Evolutionary conservation across 441 rosid species (phyloP).

Genomic region (Rhodomyrtus psidioides): DNA sequence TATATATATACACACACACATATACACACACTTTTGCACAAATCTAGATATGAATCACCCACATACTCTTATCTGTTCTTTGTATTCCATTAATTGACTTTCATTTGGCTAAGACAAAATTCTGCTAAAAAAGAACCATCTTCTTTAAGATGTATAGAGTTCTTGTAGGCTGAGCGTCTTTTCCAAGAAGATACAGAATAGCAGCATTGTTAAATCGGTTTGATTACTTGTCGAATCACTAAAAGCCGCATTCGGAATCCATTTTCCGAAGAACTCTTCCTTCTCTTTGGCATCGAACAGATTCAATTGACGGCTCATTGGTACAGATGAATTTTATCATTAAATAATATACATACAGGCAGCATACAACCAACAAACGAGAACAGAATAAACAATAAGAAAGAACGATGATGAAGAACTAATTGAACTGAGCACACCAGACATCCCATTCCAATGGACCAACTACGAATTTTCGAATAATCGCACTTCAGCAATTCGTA

Average conservation of each 20-base stretch:
- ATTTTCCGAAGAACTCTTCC: neutral
- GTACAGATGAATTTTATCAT: neutral
- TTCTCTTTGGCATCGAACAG: neutral
- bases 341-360: neutral
- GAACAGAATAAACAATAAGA: neutral
- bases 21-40: too few species aligned
- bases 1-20: too few species aligned
- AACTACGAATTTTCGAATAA: too few species aligned
- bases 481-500: neutral
- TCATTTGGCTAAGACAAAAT: too few species aligned
- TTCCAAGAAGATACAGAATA: neutral
- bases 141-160: neutral
- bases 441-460: neutral
- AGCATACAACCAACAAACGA: neutral
- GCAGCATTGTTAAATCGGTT: neutral
- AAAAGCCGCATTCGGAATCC: neutral
- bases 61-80: neutral
- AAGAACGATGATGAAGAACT: neutral
- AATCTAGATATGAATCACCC: neutral
- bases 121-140: too few species aligned
- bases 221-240: neutral
- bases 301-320: neutral
- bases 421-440: neutral
- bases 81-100: neutral
- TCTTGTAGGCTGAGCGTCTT: neutral